phyloP scores from a whole-genome alignment of 257 asterid species.

The Solanum chilense region DNA sequence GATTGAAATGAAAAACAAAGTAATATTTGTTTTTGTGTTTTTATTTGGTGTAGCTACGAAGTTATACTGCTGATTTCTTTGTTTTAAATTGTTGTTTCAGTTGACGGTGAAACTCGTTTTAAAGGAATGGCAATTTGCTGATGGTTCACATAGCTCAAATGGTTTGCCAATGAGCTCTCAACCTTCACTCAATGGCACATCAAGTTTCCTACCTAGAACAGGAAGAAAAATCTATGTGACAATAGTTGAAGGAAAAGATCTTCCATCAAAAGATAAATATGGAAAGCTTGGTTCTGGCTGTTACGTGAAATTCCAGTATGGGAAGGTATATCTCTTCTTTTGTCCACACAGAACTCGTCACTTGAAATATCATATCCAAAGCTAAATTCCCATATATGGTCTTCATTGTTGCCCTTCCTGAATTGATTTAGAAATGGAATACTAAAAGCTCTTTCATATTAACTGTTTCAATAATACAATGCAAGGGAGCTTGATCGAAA shows the following conservation, averaged over 20 bases:
- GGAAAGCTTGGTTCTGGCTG: conserved; percentile 78
- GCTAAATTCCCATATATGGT: not conserved
- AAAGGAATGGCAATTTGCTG: conserved; percentile 96
- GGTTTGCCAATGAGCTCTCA: conserved; percentile 28
- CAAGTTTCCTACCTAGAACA: conserved; percentile 41
- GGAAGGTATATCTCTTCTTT: conserved; percentile 50
- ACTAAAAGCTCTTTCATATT: not conserved
- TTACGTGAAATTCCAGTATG: conserved; percentile 73
- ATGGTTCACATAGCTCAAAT: conserved; percentile 58
- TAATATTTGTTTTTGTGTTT: not conserved
- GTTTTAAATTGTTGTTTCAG: conserved; percentile 36
- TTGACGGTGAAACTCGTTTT: conserved; percentile 66
- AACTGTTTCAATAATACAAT: not conserved
- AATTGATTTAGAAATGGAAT: not conserved
- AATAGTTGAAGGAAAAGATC: conserved; percentile 74
- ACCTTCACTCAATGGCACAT: conserved; percentile 33
- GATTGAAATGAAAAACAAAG: not conserved
- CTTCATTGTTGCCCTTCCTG: not conserved
- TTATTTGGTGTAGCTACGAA: not conserved
- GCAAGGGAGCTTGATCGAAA: not conserved
- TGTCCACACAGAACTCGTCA: not conserved
- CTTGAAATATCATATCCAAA: not conserved
- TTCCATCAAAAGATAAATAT: conserved; percentile 56
- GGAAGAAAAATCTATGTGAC: conserved; percentile 72
- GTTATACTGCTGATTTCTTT: not conserved